A percentile compares a stretch with the other conserved stretches of the same genome.
These are phyloP conservation scores for Rhodotorula sp. DNA, from an alignment of 1,284 basidiomycete genomes.

Conservation along the genomic window DNA sequence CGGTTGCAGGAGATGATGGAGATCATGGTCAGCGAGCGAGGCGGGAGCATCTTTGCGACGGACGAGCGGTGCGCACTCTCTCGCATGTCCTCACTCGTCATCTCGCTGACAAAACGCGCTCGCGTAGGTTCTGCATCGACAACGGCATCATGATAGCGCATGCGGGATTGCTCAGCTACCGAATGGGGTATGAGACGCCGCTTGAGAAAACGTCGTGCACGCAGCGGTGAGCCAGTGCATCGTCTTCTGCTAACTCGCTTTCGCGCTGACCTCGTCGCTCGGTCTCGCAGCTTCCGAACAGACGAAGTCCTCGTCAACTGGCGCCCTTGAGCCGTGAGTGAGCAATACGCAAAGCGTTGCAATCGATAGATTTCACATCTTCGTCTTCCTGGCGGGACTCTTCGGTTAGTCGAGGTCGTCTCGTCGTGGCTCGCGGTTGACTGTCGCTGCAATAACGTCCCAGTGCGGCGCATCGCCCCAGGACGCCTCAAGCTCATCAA, in stretches of 20 bases:
- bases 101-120: not conserved
- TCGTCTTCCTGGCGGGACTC: too few species aligned
- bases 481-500: slow-evolving; percentile 59
- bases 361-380: not conserved
- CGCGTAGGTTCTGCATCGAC: slow-evolving; percentile 88
- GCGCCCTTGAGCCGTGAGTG: slow-evolving; percentile 45
- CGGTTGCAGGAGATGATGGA: slow-evolving; percentile 98
- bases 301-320: slow-evolving; percentile 87
- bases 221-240: slow-evolving; percentile 56
- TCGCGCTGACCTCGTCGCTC: not conserved
- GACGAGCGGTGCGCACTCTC: slow-evolving; percentile 74
- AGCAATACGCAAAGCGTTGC: not conserved
- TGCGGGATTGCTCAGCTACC: slow-evolving; percentile 79
- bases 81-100: slow-evolving; percentile 1
- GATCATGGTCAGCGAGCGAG: slow-evolving; percentile 88
- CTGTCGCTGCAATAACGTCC: slow-evolving; percentile 54
- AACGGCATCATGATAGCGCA: slow-evolving; percentile 99
- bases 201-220: slow-evolving; percentile 79
- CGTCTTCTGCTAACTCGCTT: not conserved
- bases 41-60: slow-evolving; percentile 87
- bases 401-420: not conserved
- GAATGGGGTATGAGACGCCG: slow-evolving; percentile 85
- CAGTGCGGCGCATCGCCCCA: slow-evolving; percentile 55
- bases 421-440: slow-evolving; percentile 18
- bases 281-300: slow-evolving; percentile 69